Conservation (phyloP, 208 protist species). For the Herpetomonas muscarum region DNA sequence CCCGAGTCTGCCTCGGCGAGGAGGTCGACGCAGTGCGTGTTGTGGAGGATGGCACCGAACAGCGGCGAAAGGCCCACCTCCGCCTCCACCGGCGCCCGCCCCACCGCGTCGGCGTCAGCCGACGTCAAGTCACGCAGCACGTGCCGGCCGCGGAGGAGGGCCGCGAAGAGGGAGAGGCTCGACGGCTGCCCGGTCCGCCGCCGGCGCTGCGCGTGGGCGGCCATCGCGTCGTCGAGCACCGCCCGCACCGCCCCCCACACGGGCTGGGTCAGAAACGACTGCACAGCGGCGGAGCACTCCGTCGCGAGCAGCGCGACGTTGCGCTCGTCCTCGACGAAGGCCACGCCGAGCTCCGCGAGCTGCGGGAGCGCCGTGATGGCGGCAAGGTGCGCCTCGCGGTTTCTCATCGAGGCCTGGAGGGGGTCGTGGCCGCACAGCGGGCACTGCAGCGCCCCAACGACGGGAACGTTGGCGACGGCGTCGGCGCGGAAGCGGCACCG, state of each 20-base stretch:
- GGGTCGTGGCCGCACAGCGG: background rate
- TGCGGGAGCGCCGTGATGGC: conserved; percentile 8
- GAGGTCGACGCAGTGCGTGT: conserved; percentile 24
- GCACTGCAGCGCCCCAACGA: background rate
- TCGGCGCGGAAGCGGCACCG: conserved; percentile 20
- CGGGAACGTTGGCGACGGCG: conserved; percentile 10
- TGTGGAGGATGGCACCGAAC: conserved; percentile 30
- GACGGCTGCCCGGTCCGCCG: background rate
- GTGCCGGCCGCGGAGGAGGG: conserved; percentile 17
- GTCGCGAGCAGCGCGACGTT: conserved; percentile 24
- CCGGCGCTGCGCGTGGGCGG: background rate
- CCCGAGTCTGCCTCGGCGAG: conserved; percentile 6
- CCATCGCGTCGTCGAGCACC: conserved; percentile 8
- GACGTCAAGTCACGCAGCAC: conserved; percentile 24
- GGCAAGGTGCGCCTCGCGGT: background rate
- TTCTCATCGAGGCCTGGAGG: conserved; percentile 2
- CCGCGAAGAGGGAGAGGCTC: conserved; percentile 30
- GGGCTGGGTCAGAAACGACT: conserved; percentile 19
- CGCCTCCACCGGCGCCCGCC: conserved; percentile 6
- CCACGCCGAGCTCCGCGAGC: background rate
- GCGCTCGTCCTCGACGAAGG: conserved; percentile 19
- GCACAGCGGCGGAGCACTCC: conserved; percentile 8
- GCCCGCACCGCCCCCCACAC: conserved; percentile 17
- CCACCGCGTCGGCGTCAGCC: conserved; percentile 5
- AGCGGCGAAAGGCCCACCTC: conserved; percentile 28